Percentiles rank a stretch among this genome's conserved stretches.
These are phyloP conservation scores for Russula sp. DNA, from an alignment of 768 basidiomycete species.

Conservation along the genomic window DNA sequence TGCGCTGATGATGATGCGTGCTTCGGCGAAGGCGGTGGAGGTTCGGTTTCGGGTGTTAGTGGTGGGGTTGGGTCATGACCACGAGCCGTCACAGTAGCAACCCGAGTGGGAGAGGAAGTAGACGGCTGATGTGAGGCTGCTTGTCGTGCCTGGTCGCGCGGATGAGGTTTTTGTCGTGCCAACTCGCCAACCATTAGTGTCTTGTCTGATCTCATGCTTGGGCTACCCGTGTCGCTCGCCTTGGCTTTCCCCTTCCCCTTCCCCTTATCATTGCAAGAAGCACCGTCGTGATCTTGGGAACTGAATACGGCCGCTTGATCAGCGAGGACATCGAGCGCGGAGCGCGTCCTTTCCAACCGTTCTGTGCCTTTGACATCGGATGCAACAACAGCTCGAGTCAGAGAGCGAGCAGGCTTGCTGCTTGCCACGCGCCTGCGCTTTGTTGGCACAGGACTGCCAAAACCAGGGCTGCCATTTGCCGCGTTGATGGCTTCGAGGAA, in stretches of 20 bases:
- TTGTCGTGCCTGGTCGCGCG: slow-evolving; percentile 7
- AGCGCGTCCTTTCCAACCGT: slow-evolving; percentile 17
- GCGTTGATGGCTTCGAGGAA: slow-evolving; percentile 27
- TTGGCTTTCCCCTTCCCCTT: slow-evolving; percentile 26
- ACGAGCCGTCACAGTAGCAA: not conserved
- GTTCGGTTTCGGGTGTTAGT: slow-evolving; percentile 7
- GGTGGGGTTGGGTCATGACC: slow-evolving; percentile 10
- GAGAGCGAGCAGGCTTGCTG: slow-evolving; percentile 14
- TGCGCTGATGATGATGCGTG: not conserved
- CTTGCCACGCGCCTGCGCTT: slow-evolving; percentile 40
- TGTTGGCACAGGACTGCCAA: slow-evolving; percentile 39
- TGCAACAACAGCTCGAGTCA: not conserved
- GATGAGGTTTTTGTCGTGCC: not conserved
- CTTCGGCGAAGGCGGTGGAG: not conserved
- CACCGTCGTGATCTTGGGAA: slow-evolving; percentile 36
- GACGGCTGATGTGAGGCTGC: not conserved
- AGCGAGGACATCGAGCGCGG: slow-evolving; percentile 67
- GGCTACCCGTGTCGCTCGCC: not conserved
- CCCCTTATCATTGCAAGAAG: slow-evolving; percentile 26
- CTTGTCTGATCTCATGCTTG: not conserved
- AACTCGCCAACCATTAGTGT: not conserved
- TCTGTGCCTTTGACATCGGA: slow-evolving; percentile 8
- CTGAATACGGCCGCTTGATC: slow-evolving; percentile 60
- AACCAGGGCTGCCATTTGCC: slow-evolving; percentile 35
- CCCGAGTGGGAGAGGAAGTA: not conserved